phyloP scores from a whole-genome alignment of 768 basidiomycete species.

The Macrolepiota albuminosa region DNA sequence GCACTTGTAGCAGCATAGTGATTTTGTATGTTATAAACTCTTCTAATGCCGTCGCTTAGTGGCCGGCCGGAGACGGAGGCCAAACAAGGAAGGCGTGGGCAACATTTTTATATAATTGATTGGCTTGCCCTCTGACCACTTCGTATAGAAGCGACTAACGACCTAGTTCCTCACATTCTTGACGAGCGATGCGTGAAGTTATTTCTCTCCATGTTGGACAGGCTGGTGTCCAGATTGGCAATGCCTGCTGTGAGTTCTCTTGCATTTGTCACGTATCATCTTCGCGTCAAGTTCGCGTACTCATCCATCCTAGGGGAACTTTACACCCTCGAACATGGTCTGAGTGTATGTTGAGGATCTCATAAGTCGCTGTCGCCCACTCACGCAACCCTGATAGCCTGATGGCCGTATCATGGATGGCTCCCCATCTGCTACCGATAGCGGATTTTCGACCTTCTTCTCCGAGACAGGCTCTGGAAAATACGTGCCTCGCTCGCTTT shows the following conservation, averaged over 20 bases:
- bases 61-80: slow-evolving; percentile 17
- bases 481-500: slow-evolving; percentile 95
- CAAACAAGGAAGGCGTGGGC: slow-evolving; percentile 22
- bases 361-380: slow-evolving; percentile 15
- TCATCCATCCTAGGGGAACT: slow-evolving; percentile 79
- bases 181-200: slow-evolving; percentile 82
- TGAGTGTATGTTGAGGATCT: slow-evolving; percentile 65
- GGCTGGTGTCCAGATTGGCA: slow-evolving; percentile 96
- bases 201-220: slow-evolving; percentile 99
- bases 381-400: slow-evolving; percentile 47
- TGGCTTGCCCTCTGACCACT: slow-evolving; percentile 30
- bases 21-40: neutral
- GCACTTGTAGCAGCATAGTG: slow-evolving; percentile 73
- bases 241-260: slow-evolving; percentile 88
- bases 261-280: slow-evolving; percentile 17
- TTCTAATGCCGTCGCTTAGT: slow-evolving; percentile 10
- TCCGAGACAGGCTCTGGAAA: slow-evolving; percentile 96
- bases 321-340: slow-evolving; percentile 97
- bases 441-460: slow-evolving; percentile 99
- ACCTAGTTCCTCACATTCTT: slow-evolving; percentile 9
- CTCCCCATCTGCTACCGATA: slow-evolving; percentile 70
- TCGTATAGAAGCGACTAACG: slow-evolving; percentile 13
- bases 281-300: slow-evolving; percentile 32
- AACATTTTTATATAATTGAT: slow-evolving; percentile 21
- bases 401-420: slow-evolving; percentile 87